Evolutionary conservation across 139 green algal species (phyloP).

Genomic region (Pleodorina starrii): DNA sequence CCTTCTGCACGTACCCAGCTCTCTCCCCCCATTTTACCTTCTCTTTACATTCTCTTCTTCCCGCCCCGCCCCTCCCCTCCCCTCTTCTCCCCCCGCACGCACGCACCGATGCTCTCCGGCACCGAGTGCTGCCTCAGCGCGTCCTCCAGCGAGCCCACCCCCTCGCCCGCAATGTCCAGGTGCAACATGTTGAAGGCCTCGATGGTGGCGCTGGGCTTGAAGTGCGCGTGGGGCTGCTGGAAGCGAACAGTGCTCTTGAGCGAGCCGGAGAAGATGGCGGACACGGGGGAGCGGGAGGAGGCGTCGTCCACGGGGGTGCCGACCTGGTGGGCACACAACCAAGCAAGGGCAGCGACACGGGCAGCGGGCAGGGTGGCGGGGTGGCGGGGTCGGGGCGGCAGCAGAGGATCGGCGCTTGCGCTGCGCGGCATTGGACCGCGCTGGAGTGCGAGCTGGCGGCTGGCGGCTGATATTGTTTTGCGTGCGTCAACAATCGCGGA

Average conservation of each 20-base stretch:
- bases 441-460: too few species aligned
- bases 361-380: too few species aligned
- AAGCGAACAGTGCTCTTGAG: conserved; percentile 38
- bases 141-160: conserved; percentile 59
- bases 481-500: too few species aligned
- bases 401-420: too few species aligned
- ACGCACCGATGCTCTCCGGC: conserved; percentile 58
- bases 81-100: neutral
- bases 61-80: neutral
- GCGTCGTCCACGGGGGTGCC: conserved; percentile 1
- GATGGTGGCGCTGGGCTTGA: conserved; percentile 69
- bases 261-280: conserved; percentile 55
- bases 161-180: conserved; percentile 66
- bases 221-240: neutral
- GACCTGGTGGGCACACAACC: neutral
- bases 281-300: conserved; percentile 39
- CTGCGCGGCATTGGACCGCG: too few species aligned
- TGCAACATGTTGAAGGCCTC: conserved; percentile 82
- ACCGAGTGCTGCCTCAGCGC: conserved; percentile 65
- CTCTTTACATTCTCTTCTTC: too few species aligned
- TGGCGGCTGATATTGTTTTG: too few species aligned
- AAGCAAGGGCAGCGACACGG: neutral
- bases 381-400: too few species aligned
- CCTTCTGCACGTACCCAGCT: neutral
- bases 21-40: neutral